Percentiles rank a stretch among this genome's conserved stretches.
These are phyloP conservation scores for Xerocomellus intermedius DNA, from an alignment of 768 basidiomycete species.

Conservation along the genomic window DNA sequence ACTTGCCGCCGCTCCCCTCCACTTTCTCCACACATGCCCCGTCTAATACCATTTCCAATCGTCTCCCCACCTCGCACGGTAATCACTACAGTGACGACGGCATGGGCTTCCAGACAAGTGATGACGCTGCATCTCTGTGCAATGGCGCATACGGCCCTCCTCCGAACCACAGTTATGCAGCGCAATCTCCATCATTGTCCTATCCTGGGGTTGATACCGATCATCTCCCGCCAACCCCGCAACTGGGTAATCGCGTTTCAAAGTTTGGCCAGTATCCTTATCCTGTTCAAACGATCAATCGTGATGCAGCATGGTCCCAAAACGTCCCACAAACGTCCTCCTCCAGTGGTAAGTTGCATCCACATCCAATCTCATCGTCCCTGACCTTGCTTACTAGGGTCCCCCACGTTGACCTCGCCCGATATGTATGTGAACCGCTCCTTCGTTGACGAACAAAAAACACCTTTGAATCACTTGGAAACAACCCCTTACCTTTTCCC, in stretches of 20 bases:
- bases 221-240: constrained; percentile 32
- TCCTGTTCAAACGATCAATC: constrained; percentile 35
- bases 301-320: constrained; percentile 31
- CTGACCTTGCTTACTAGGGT: constrained; percentile 48
- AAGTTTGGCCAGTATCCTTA: constrained; percentile 56
- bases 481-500: constrained; percentile 59
- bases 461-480: constrained; percentile 49
- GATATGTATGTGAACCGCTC: constrained; percentile 51
- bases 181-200: constrained; percentile 48
- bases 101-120: constrained; percentile 49
- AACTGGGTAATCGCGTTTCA: constrained; percentile 42
- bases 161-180: constrained; percentile 38
- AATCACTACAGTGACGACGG: constrained; percentile 39
- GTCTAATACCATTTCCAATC: constrained; percentile 31
- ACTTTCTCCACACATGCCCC: constrained; percentile 38
- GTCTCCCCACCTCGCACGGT: constrained; percentile 39
- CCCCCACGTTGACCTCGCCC: constrained; percentile 48
- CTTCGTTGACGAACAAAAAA: constrained; percentile 57
- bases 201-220: constrained; percentile 36
- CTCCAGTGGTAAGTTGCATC: constrained; percentile 29
- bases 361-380: constrained; percentile 28
- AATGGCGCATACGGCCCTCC: constrained; percentile 45
- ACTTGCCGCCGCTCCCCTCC: constrained; percentile 50
- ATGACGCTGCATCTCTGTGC: constrained; percentile 44
- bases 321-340: constrained; percentile 32